phyloP scores from a whole-genome alignment of 2,329 filamentous ascomycete genomes.

The Penicillium sp. region DNA sequence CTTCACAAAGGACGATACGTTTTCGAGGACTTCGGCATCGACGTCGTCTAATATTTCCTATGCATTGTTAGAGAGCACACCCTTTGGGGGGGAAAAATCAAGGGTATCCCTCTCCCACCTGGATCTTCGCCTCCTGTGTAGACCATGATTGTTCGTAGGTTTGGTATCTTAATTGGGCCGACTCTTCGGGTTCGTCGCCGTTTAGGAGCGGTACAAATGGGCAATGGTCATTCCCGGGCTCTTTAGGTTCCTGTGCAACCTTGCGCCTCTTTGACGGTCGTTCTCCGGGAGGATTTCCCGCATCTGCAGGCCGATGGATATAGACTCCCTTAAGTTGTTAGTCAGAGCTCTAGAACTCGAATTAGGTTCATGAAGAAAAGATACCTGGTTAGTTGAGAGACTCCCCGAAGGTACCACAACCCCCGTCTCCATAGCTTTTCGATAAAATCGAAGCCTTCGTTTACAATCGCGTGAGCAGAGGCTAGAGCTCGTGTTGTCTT shows the following conservation, averaged over 20 bases:
- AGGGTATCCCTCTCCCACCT: slow-evolving; percentile 31
- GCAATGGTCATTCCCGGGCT: slow-evolving; percentile 20
- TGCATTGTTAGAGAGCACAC: slow-evolving; percentile 18
- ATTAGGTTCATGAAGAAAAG: not conserved
- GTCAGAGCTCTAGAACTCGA: slow-evolving; percentile 2
- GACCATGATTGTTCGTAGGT: slow-evolving; percentile 47
- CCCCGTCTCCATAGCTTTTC: slow-evolving; percentile 28
- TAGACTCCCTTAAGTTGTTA: slow-evolving; percentile 60
- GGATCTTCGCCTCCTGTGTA: slow-evolving; percentile 44
- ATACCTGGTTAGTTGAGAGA: slow-evolving; percentile 38
- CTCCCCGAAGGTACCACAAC: slow-evolving; percentile 31
- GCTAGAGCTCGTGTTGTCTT: not conserved
- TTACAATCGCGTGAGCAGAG: not conserved
- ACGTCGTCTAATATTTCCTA: slow-evolving; percentile 45
- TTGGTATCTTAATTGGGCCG: slow-evolving; percentile 41
- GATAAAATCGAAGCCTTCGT: slow-evolving; percentile 20
- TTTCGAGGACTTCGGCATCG: slow-evolving; percentile 44
- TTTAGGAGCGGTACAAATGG: slow-evolving; percentile 47
- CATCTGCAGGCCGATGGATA: slow-evolving; percentile 62
- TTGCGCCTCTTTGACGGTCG: slow-evolving; percentile 65
- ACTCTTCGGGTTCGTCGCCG: slow-evolving; percentile 41
- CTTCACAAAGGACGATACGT: slow-evolving; percentile 45
- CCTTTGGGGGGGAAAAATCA: not conserved
- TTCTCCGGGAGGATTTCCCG: slow-evolving; percentile 37
- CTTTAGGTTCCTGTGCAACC: slow-evolving; percentile 47